These are phyloP conservation scores for Fragilaria crotonensis DNA, from an alignment of 108 stramenopile genomes.

Conservation along the genomic window DNA sequence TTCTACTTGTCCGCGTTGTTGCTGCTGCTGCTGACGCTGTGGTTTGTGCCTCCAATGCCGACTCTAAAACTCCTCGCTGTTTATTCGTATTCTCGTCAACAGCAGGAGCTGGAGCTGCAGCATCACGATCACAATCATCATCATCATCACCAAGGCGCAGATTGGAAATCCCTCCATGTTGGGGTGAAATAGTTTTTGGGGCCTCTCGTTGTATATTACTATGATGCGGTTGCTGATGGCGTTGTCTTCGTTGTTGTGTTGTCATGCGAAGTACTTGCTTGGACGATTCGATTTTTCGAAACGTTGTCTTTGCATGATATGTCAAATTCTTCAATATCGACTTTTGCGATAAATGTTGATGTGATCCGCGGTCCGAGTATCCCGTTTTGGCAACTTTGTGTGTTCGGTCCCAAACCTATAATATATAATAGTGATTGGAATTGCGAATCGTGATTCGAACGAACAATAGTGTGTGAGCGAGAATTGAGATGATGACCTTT, in stretches of 20 bases:
- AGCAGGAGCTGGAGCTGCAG: neutral
- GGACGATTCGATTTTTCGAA: neutral
- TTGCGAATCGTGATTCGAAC: too few relatives aligned
- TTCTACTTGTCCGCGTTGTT: conserved; percentile 26
- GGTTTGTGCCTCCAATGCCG: conserved; percentile 6
- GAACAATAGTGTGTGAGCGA: too few relatives aligned
- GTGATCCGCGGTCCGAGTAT: conserved; percentile 46
- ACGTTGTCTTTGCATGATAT: conserved; percentile 2
- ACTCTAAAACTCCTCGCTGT: conserved; percentile 4
- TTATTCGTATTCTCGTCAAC: neutral
- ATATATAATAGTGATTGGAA: neutral
- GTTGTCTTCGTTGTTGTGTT: neutral
- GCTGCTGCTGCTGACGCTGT: conserved; percentile 6
- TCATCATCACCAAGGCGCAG: neutral
- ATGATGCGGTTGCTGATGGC: neutral
- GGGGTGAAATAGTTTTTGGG: neutral
- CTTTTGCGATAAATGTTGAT: conserved; percentile 6
- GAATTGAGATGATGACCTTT: conserved; percentile 1
- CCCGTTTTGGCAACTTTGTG: conserved; percentile 46
- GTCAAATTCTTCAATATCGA: conserved; percentile 7
- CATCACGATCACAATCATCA: neutral
- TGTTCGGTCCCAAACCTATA: conserved; percentile 8
- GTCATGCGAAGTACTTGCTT: neutral
- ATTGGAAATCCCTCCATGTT: neutral
- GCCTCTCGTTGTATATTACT: neutral